Evolutionary conservation across 2,329 filamentous ascomycete genomes (phyloP), one percentile per base, ranked within the genome.

Genomic region (Plenodomus biglobosus): DNA sequence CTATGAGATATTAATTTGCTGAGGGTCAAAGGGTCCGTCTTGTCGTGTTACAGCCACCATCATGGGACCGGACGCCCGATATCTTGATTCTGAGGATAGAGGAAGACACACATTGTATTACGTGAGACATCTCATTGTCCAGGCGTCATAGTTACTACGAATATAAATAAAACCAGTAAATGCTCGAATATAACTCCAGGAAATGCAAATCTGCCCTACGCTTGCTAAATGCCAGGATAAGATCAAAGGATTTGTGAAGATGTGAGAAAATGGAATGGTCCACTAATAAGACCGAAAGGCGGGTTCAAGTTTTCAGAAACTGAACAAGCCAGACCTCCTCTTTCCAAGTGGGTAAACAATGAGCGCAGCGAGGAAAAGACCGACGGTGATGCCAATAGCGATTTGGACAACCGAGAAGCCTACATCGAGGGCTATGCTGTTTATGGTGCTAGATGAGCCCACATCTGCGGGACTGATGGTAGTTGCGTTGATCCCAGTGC

Each of bases 351-450:
- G 77, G 64, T 79, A 79, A 3, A 79, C 75, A 6, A 78, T 63
- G 36, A 78, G 64, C 3, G 77, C 76, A 35, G 73, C 73, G 41
- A 79, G 55, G 53, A 79, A 79, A 45, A 79, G 52, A 0, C 77
- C 77, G 1, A 79, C 76, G 0, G 76, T 79, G 41, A 79, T 79
- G 2, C 77, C 77, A 53, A 79, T 78, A 1, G 77, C 77, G 13
- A 79, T 74, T 59, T 79, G 75, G 40, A 79, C 72, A 4, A 79
- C 76, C 0, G 65, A 71, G 50, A 75, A 78, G 8, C 75, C 73
- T 3, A 79, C 76, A 19, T 72, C 76, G 17, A 79, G 73, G 6
- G 75, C 76, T 42, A 77, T 70, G 20, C 64, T 72, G 47, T 78
- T 78, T 30, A 76, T 46, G 7, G 49, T 55, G 8, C 44, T 50